Base-by-base conservation (phyloP, 345 rosid genomes). In the Gossypium arboreum region DNA sequence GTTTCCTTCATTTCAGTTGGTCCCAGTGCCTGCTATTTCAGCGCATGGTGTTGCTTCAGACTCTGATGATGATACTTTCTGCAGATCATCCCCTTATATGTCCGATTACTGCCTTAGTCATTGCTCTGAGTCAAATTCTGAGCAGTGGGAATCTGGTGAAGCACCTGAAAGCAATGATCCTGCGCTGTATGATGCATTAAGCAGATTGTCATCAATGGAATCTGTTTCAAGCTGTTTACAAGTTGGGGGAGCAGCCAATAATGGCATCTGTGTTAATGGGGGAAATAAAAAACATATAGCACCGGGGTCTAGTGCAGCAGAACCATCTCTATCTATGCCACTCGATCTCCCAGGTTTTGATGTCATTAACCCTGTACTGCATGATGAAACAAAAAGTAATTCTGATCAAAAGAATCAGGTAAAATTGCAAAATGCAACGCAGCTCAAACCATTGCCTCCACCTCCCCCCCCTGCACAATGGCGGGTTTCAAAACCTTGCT, bases 1-100 rank as follows among this genome's bases (percentile, higher is more conserved):
- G 71, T 95, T 95, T 81, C 82, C 96, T 73, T 86, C 97, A 4
- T 95, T 95, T 82, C 99, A 92, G 79, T 81, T 95, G 88, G 93
- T 95, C 52, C 97, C 98, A 15, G 91, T 87, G 77, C 66, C 87
- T 81, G 77, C 81, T 75, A 54, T 80, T 66, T 69, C 81, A 50
- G 52, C 71, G 70, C 83, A 52, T 48, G 81, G 75, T 16, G 59
- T 29, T 74, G 85, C 81, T 86, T 88, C 80, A 11, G 90, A 84
- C 73, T 89, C 98, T 61, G 98, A 92, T 70, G 97, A 89, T 22
- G 94, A 89, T 77, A 91, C 98, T 13, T 92, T 95, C 80, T 90
- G 94, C 77, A 86, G 91, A 80, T 94, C 98, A 54, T 88, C 97
- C 51, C 89, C 93, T 62, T 81, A 71, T 83, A 73, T 82, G 78